Percentiles rank a stretch among this genome's conserved stretches.
These are phyloP conservation scores for Lachancea thermotolerans DNA, from an alignment of 805 yeast genomes.

Conservation along the genomic window DNA sequence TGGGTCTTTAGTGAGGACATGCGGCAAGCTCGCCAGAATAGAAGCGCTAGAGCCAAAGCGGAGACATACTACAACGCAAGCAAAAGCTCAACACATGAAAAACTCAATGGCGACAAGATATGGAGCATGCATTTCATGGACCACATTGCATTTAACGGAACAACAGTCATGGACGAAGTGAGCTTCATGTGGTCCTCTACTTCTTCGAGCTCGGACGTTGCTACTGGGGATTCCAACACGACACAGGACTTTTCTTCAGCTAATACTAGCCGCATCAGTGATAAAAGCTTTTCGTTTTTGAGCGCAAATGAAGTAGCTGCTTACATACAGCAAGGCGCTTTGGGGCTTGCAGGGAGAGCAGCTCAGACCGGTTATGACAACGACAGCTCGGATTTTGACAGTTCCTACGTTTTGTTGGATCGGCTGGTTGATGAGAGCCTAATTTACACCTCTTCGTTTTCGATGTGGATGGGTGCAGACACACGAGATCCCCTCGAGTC, in stretches of 20 bases:
- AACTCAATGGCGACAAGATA: conserved; percentile 6
- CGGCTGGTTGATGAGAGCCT: conserved; percentile 25
- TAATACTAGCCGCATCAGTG: no score
- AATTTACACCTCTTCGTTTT: conserved; percentile 38
- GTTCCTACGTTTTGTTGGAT: conserved; percentile 31
- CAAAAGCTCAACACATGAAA: conserved; percentile 16
- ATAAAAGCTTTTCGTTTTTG: conserved; percentile 31
- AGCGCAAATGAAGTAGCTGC: conserved; percentile 32
- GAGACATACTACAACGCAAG: conserved; percentile 12
- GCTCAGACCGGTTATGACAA: conserved; percentile 13
- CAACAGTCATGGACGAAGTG: conserved; percentile 21
- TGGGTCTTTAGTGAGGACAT: conserved; percentile 28
- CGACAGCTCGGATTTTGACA: conserved; percentile 15
- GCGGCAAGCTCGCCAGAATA: conserved; percentile 7
- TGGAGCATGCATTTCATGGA: conserved; percentile 23
- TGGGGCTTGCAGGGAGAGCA: conserved; percentile 39
- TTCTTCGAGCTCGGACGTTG: not conserved
- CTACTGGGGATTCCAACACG: no score
- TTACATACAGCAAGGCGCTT: conserved; percentile 34
- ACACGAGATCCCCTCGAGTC: conserved; percentile 2
- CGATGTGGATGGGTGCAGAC: conserved; percentile 35
- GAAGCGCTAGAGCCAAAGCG: conserved; percentile 6
- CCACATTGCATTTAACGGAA: conserved; percentile 18
- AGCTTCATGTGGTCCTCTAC: conserved; percentile 10
- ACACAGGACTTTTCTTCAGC: no score